Evolutionary conservation across 805 yeast species (phyloP).

Genomic region (Candida tammaniensis): DNA sequence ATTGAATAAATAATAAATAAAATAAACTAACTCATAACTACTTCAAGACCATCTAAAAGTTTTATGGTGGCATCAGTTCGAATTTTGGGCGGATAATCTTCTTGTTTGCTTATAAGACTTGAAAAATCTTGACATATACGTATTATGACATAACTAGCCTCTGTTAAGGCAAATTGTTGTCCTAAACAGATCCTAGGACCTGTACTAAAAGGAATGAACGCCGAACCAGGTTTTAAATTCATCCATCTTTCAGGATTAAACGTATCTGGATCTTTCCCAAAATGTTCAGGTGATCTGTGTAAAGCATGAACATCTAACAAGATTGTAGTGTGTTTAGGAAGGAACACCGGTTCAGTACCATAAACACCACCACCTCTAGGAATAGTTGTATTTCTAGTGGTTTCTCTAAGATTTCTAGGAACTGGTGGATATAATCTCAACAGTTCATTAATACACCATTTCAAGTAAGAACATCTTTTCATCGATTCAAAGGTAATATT

Average conservation of each 20-base stretch:
- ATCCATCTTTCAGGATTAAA: slow-evolving; percentile 53
- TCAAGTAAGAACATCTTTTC: slow-evolving; percentile 31
- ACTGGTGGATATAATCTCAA: slow-evolving; percentile 34
- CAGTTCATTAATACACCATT: slow-evolving; percentile 28
- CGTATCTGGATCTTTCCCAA: slow-evolving; percentile 43
- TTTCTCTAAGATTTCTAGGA: slow-evolving; percentile 29
- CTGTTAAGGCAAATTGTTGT: slow-evolving; percentile 55
- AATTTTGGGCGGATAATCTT: slow-evolving; percentile 29
- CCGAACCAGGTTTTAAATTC: slow-evolving; percentile 40
- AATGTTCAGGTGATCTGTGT: slow-evolving; percentile 38
- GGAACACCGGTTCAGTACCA: slow-evolving; percentile 24
- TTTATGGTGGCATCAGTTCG: slow-evolving; percentile 26
- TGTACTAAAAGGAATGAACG: slow-evolving; percentile 51
- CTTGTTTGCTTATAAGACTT: slow-evolving; percentile 7
- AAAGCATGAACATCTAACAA: slow-evolving; percentile 36
- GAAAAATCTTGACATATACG: slow-evolving; percentile 29
- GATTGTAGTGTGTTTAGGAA: slow-evolving; percentile 43
- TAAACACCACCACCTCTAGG: slow-evolving; percentile 31
- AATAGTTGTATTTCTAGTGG: slow-evolving; percentile 27
- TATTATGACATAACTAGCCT: slow-evolving; percentile 43
- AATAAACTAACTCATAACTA: too few species aligned
- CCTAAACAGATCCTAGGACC: slow-evolving; percentile 58
- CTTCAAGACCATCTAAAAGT: slow-evolving; percentile 19
- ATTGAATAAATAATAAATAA: too few species aligned
- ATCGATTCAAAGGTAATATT: slow-evolving; percentile 31